A percentile compares a stretch with the other conserved stretches of the same genome.
phyloP scores from a whole-genome alignment of 2,329 filamentous ascomycete species.

The Pezizomycotina sp. region DNA sequence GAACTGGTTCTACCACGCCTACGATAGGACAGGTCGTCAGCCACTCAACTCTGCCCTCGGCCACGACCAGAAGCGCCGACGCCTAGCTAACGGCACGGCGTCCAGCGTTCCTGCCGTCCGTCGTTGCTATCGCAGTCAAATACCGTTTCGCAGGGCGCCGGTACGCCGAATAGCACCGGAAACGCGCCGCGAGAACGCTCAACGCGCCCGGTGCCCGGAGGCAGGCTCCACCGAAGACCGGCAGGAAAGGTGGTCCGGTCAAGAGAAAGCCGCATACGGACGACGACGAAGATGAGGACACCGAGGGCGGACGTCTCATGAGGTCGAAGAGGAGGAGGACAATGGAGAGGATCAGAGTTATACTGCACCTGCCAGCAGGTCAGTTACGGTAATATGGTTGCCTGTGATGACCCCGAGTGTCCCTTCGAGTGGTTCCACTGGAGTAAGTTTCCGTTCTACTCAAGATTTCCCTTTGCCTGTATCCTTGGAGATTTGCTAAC shows the following conservation, averaged over 20 bases:
- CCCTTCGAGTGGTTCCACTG: conserved; percentile 70
- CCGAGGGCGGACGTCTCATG: too few species aligned
- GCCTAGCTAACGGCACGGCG: conserved; percentile 12
- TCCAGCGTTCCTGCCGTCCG: conserved; percentile 13
- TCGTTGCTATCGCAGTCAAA: conserved; percentile 13
- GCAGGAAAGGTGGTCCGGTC: too few species aligned
- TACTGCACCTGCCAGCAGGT: conserved; percentile 74
- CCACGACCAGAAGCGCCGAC: conserved; percentile 12
- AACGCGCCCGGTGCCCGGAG: too few species aligned
- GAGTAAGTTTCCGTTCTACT: conserved; percentile 7
- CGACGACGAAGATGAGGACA: too few species aligned
- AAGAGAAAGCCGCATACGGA: too few species aligned
- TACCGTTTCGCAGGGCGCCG: conserved; percentile 6
- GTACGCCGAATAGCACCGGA: conserved; percentile 7
- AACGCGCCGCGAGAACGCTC: conserved; percentile 14
- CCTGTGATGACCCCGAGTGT: conserved; percentile 69
- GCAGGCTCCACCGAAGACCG: too few species aligned
- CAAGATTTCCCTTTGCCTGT: background rate
- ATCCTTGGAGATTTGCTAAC: background rate
- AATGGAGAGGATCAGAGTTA: conserved; percentile 57
- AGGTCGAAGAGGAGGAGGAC: conserved; percentile 53
- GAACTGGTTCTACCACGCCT: conserved; percentile 10
- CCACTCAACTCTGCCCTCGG: conserved; percentile 8
- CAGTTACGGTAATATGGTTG: conserved; percentile 77
- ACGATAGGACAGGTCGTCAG: conserved; percentile 9